Evolutionary conservation across 768 basidiomycete genomes (phyloP).

Genomic region (Hortiboletus campestris): DNA sequence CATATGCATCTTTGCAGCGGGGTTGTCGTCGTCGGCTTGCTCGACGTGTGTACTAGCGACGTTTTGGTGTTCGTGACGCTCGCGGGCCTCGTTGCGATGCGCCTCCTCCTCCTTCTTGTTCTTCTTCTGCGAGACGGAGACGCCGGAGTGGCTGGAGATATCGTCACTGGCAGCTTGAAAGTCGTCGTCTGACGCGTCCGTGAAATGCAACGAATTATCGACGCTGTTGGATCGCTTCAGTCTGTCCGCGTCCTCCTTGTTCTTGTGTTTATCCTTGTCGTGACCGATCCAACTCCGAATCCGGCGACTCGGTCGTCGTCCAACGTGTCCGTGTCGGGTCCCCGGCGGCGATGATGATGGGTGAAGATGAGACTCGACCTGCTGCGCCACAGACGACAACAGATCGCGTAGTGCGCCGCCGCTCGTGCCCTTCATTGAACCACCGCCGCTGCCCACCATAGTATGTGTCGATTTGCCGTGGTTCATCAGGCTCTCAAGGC

Average conservation of each 20-base stretch:
- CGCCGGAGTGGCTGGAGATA: background rate
- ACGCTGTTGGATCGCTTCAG: background rate
- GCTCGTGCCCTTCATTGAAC: background rate
- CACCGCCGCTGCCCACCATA: background rate
- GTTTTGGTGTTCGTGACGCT: no score
- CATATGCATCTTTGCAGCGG: conserved; percentile 17
- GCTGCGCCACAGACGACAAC: conserved; percentile 24
- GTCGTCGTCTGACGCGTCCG: conserved; percentile 18
- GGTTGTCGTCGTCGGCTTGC: no score
- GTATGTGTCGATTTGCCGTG: background rate
- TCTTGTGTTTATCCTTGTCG: conserved; percentile 2
- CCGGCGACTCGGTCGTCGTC: conserved; percentile 13
- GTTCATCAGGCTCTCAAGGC: background rate
- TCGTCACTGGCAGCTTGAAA: background rate
- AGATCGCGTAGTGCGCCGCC: conserved; percentile 13
- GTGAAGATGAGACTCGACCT: conserved; percentile 24
- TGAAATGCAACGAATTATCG: conserved; percentile 16
- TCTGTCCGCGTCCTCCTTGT: background rate
- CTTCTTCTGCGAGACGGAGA: background rate
- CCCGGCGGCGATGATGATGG: background rate
- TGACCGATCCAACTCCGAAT: conserved; percentile 16
- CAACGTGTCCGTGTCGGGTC: background rate
- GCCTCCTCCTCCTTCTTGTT: background rate
- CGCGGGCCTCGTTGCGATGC: background rate
- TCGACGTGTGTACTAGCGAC: no score